Percentiles rank a stretch among this genome's conserved stretches.
These are phyloP conservation scores for Colletotrichum plurivorum DNA, from an alignment of 2,329 filamentous ascomycete genomes.

Conservation along the genomic window DNA sequence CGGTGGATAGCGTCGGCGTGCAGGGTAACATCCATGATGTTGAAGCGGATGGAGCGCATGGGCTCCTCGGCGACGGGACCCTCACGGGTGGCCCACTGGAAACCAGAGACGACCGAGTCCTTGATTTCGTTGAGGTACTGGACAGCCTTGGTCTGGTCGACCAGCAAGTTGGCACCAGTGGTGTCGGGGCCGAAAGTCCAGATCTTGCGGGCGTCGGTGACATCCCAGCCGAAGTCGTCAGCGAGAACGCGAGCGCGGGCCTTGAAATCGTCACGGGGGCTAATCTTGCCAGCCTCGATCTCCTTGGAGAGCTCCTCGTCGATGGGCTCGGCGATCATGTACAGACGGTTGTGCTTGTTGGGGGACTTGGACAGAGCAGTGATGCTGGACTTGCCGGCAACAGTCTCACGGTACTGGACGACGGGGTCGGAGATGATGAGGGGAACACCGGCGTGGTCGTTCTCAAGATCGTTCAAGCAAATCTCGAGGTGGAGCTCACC, in stretches of 20 bases:
- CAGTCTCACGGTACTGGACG: slow-evolving; percentile 98
- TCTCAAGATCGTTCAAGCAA: slow-evolving; percentile 99
- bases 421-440: slow-evolving; percentile 98
- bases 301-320: slow-evolving; percentile 91
- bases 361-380: slow-evolving; percentile 99
- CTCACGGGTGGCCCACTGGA: slow-evolving; percentile 99
- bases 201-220: slow-evolving; percentile 99
- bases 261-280: slow-evolving; percentile 99
- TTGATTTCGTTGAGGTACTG: slow-evolving; percentile 99
- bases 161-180: slow-evolving; percentile 96
- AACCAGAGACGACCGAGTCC: slow-evolving; percentile 99
- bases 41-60: slow-evolving; percentile 97
- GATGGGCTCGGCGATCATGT: slow-evolving; percentile 92
- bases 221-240: slow-evolving; percentile 98
- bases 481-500: slow-evolving; percentile 99
- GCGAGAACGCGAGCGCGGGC: slow-evolving; percentile 94
- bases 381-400: slow-evolving; percentile 87
- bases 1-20: slow-evolving; percentile 99
- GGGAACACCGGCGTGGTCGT: slow-evolving; percentile 98
- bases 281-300: slow-evolving; percentile 94
- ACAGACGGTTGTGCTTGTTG: slow-evolving; percentile 99
- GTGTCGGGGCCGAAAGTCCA: slow-evolving; percentile 99
- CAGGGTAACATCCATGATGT: slow-evolving; percentile 99
- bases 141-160: slow-evolving; percentile 99
- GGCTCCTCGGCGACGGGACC: slow-evolving; percentile 98